A percentile compares a stretch with the other conserved stretches of the same genome.
Evolutionary conservation across 2,329 filamentous ascomycete genomes (phyloP).

Genomic region (Tolypocladium pustulatum): DNA sequence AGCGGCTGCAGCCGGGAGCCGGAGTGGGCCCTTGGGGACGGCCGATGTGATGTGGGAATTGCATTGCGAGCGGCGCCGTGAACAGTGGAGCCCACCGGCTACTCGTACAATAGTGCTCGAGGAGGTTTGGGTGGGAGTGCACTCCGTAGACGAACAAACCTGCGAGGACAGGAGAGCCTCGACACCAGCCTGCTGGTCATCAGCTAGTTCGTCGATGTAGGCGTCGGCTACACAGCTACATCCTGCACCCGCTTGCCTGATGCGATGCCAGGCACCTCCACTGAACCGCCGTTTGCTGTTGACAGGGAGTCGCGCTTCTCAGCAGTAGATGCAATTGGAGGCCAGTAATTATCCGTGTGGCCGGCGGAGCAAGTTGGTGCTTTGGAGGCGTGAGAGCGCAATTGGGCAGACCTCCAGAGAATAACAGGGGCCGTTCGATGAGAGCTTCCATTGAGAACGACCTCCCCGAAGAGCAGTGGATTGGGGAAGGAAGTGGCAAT

Average conservation of each 20-base stretch:
- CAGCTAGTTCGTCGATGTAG: not conserved
- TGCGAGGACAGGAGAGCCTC: not conserved
- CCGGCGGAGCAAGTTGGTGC: not conserved
- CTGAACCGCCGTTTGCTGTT: not conserved
- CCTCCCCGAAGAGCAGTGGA: not conserved
- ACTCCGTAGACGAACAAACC: not conserved
- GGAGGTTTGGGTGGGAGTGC: too few species aligned
- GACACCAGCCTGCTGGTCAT: not conserved
- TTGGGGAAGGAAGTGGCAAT: too few species aligned
- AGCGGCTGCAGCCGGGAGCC: not conserved
- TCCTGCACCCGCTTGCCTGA: too few species aligned
- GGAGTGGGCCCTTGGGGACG: not conserved
- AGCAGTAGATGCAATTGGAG: not conserved
- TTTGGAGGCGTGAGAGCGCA: not conserved
- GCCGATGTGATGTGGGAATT: not conserved
- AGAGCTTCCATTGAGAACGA: too few species aligned
- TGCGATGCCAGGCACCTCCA: not conserved
- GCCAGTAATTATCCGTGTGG: not conserved
- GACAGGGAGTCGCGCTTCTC: not conserved
- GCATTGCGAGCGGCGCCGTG: not conserved
- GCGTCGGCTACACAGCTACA: not conserved
- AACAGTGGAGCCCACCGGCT: not conserved
- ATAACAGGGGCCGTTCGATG: not conserved
- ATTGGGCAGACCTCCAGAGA: not conserved
- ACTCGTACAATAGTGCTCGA: not conserved